Evolutionary conservation across 495 filamentous ascomycete species (phyloP).

Genomic region (Penicillium taxi): DNA sequence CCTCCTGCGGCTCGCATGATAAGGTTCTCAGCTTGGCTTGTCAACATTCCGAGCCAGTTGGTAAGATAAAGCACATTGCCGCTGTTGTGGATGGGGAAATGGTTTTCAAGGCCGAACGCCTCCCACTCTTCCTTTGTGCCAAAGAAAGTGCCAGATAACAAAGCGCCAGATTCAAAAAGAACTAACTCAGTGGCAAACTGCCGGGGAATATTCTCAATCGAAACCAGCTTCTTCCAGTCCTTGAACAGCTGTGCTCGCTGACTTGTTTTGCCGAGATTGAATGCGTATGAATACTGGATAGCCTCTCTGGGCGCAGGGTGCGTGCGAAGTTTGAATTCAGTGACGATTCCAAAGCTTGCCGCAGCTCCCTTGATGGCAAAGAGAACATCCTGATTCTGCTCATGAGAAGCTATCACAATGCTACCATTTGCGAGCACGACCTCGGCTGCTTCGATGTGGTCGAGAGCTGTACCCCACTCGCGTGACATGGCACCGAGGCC

Average conservation of each 20-base stretch:
- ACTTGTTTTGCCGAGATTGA: conserved; percentile 26
- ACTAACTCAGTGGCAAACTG: conserved; percentile 39
- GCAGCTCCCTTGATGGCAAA: conserved; percentile 47
- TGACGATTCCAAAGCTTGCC: conserved; percentile 39
- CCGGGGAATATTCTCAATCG: conserved; percentile 39
- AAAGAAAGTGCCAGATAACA: conserved; percentile 36
- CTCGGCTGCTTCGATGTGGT: conserved; percentile 50
- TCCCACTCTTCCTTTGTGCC: conserved; percentile 34
- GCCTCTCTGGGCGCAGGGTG: conserved; percentile 25
- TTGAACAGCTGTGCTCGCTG: conserved; percentile 28
- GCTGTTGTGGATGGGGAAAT: conserved; percentile 24
- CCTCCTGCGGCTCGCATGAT: conserved; percentile 19
- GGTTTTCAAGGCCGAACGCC: conserved; percentile 18
- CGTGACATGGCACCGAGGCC: conserved; percentile 57
- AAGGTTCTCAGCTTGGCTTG: conserved; percentile 42
- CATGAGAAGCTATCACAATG: conserved; percentile 30
- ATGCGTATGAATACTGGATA: conserved; percentile 31
- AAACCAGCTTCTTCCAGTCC: conserved; percentile 32
- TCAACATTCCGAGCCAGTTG: conserved; percentile 49
- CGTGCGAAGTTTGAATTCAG: conserved; percentile 39
- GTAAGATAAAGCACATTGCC: conserved; percentile 34
- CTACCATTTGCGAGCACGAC: conserved; percentile 56
- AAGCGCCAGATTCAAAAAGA: conserved; percentile 17
- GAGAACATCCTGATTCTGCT: conserved; percentile 39
- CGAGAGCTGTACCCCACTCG: conserved; percentile 57